Conservation (phyloP, 1,139 yeast species). For the Saccharomyces hybrid region DNA sequence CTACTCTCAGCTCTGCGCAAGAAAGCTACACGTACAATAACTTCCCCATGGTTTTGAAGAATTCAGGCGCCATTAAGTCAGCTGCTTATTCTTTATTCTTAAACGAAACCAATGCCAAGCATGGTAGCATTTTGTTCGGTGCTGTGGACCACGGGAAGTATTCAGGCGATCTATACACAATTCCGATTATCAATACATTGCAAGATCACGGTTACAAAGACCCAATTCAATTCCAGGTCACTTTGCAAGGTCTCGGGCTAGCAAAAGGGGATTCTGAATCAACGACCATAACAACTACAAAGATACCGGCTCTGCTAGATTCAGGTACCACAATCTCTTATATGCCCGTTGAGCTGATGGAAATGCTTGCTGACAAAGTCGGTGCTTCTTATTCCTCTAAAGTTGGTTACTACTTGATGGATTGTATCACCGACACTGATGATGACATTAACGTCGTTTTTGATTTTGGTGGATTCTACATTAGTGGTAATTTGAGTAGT, state of each 20-base stretch:
- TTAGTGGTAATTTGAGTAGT: slow-evolving; percentile 41
- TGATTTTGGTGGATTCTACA: slow-evolving; percentile 45
- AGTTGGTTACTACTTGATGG: slow-evolving; percentile 33
- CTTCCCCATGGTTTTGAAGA: slow-evolving; percentile 46
- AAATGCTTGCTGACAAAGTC: slow-evolving; percentile 33
- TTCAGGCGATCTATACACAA: slow-evolving; percentile 39
- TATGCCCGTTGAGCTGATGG: slow-evolving; percentile 39
- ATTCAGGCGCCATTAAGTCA: slow-evolving; percentile 44
- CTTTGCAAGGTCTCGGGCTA: slow-evolving; percentile 37
- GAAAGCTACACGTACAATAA: slow-evolving; percentile 4
- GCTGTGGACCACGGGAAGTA: slow-evolving; percentile 51
- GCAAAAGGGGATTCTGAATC: slow-evolving; percentile 28
- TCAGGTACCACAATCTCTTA: slow-evolving; percentile 61
- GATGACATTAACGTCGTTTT: slow-evolving; percentile 32
- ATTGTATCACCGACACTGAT: not conserved
- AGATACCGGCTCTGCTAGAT: slow-evolving; percentile 47
- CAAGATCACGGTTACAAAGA: slow-evolving; percentile 21
- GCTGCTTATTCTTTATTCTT: slow-evolving; percentile 49
- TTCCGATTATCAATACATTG: slow-evolving; percentile 40
- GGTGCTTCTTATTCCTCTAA: slow-evolving; percentile 34
- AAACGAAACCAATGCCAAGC: slow-evolving; percentile 33
- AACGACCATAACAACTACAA: slow-evolving; percentile 20
- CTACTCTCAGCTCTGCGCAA: not conserved
- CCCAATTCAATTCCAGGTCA: slow-evolving; percentile 40
- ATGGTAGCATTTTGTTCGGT: slow-evolving; percentile 48